Evolutionary conservation across 2,329 filamentous ascomycete species (phyloP).

Genomic region (Cephalotrichum gorgonifer): DNA sequence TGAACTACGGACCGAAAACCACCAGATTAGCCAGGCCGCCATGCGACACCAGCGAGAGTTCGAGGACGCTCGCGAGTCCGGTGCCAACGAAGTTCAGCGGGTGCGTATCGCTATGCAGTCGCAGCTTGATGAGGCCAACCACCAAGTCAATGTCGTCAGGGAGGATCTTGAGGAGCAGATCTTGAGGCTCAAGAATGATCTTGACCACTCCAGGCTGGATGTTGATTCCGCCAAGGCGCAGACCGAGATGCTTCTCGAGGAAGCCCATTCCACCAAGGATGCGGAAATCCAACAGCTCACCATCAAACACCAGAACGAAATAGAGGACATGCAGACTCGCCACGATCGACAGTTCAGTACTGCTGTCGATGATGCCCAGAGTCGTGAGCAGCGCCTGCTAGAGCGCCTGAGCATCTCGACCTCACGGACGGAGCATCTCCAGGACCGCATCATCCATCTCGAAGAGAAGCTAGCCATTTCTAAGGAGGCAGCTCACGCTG

Average conservation of each 20-base stretch:
- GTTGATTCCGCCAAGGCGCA: conserved; percentile 71
- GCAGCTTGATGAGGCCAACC: conserved; percentile 74
- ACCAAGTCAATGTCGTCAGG: conserved; percentile 74
- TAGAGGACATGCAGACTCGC: conserved; percentile 66
- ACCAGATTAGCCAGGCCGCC: conserved; percentile 59
- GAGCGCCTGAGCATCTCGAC: conserved; percentile 75
- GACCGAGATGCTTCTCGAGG: conserved; percentile 76
- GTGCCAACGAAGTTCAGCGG: conserved; percentile 69
- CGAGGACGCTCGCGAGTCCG: conserved; percentile 71
- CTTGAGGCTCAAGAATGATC: conserved; percentile 57
- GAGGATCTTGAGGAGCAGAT: conserved; percentile 76
- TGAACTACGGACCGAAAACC: conserved; percentile 56
- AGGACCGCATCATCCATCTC: conserved; percentile 74
- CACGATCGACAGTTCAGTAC: conserved; percentile 67
- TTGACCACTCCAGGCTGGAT: conserved; percentile 70
- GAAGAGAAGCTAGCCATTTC: conserved; percentile 89
- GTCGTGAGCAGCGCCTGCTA: conserved; percentile 66
- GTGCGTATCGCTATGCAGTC: conserved; percentile 68
- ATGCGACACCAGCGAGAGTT: conserved; percentile 71
- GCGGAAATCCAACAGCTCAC: conserved; percentile 38
- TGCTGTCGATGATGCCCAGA: conserved; percentile 70
- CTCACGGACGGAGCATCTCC: conserved; percentile 74
- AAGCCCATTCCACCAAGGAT: conserved; percentile 60
- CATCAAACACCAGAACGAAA: conserved; percentile 53
- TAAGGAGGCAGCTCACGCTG: conserved; percentile 75